Evolutionary conservation across 805 yeast genomes (phyloP).

Genomic region (Nakazawaea ambrosiae): DNA sequence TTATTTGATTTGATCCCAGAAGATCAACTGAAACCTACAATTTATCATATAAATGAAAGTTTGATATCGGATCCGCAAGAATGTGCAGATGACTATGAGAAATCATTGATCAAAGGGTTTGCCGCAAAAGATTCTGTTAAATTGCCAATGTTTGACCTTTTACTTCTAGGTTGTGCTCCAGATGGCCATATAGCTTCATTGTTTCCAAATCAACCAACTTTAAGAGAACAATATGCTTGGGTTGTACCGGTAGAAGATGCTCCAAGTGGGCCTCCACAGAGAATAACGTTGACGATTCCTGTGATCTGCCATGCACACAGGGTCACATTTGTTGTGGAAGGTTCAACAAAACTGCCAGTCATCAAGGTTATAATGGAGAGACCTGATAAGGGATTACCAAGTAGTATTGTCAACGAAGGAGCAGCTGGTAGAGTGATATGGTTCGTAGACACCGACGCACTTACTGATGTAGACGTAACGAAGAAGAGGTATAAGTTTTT

Average conservation of each 20-base stretch:
- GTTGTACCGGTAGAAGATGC: slow-evolving; percentile 89
- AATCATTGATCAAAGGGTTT: slow-evolving; percentile 76
- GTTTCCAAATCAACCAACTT: slow-evolving; percentile 84
- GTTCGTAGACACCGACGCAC: slow-evolving; percentile 95
- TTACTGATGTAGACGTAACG: slow-evolving; percentile 68
- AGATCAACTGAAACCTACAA: slow-evolving; percentile 50
- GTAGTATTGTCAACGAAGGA: slow-evolving; percentile 86
- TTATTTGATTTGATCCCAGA: slow-evolving; percentile 64
- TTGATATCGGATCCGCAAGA: slow-evolving; percentile 78
- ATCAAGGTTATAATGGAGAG: slow-evolving; percentile 90
- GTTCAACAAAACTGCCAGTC: slow-evolving; percentile 90
- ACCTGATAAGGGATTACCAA: slow-evolving; percentile 94
- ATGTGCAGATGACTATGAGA: slow-evolving; percentile 91
- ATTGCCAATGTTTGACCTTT: slow-evolving; percentile 87
- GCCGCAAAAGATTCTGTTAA: slow-evolving; percentile 96
- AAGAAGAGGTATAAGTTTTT: slow-evolving; percentile 64
- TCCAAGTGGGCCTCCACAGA: slow-evolving; percentile 77
- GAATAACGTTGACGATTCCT: slow-evolving; percentile 89
- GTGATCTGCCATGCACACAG: slow-evolving; percentile 91
- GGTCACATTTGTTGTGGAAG: slow-evolving; percentile 94
- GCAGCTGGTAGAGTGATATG: slow-evolving; percentile 97
- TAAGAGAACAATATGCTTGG: slow-evolving; percentile 92
- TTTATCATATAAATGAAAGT: slow-evolving; percentile 77
- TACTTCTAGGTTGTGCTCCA: slow-evolving; percentile 94
- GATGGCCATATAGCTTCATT: slow-evolving; percentile 98